These are phyloP conservation scores for Globisporangium carolinianum DNA, from an alignment of 352 stramenopile species.

Conservation along the genomic window DNA sequence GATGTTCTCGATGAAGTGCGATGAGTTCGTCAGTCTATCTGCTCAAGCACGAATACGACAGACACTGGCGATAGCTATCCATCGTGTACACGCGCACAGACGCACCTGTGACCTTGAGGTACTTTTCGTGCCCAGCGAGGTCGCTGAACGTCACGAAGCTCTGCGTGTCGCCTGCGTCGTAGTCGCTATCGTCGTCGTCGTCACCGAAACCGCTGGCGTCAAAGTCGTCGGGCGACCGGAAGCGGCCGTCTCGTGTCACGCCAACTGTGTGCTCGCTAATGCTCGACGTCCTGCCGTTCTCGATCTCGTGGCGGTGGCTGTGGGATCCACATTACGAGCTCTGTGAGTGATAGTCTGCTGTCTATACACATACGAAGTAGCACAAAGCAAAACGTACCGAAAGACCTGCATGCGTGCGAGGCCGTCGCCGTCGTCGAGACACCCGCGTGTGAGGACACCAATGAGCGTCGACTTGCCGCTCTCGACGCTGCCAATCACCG, in stretches of 20 bases:
- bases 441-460: slow-evolving; percentile 80
- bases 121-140: slow-evolving; percentile 79
- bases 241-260: slow-evolving; percentile 53
- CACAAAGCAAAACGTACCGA: slow-evolving; percentile 15
- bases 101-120: slow-evolving; percentile 76
- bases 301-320: slow-evolving; percentile 84
- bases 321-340: too few species aligned
- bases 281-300: slow-evolving; percentile 85
- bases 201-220: slow-evolving; percentile 43
- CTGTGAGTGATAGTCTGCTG: too few species aligned
- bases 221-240: slow-evolving; percentile 40
- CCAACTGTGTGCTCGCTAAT: slow-evolving; percentile 85
- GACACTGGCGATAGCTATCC: background rate
- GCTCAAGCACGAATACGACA: too few species aligned
- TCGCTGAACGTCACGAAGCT: slow-evolving; percentile 68
- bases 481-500: slow-evolving; percentile 81
- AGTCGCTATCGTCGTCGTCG: slow-evolving; percentile 1
- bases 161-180: slow-evolving; percentile 8
- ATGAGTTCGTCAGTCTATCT: too few species aligned
- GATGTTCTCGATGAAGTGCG: slow-evolving; percentile 2
- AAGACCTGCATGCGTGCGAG: slow-evolving; percentile 88
- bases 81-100: slow-evolving; percentile 1
- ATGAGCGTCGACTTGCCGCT: slow-evolving; percentile 89
- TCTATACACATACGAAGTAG: too few species aligned
- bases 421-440: slow-evolving; percentile 77